Base-by-base conservation (phyloP, 78 protist species). In the Cavenderia fasciculata region DNA sequence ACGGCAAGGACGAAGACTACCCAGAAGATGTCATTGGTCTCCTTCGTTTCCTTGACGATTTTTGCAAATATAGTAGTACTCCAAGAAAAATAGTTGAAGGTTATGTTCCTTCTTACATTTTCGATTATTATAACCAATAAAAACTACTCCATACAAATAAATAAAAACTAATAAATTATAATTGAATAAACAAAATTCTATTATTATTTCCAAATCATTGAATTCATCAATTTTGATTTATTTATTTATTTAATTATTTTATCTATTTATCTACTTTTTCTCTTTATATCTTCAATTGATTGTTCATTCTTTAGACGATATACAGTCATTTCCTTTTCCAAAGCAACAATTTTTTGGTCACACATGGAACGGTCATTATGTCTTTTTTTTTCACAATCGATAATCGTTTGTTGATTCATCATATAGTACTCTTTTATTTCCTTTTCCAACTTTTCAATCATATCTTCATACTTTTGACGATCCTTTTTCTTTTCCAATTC, bases 1-100 rank as follows among this genome's bases (percentile, higher is more conserved):
- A 70, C 18, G 43, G 52, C 38, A 66, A 40, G 16, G 92, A 54
- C 7, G 75, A 43, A 6, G 96, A 92, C 16, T 56, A 89, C 40
- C 95, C 97, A 34, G 94, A 73, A 33, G 97, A 95, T 40, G 96
- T 93, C n/a, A 19, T 36, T 33, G 68, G 86, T 21, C 34, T 65
- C 38, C 56, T 94, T 11, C 36, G 87, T 43, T 93, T 95, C 74
- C 54, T 95, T n/a, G 95, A 94, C 25, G 92, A 94, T 54, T 92
- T 94, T 56, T 85, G 93, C 78, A 77, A 74, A 70, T 86, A 71
- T 38, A 52, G 91, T 61, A 66, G 62, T 4, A 51, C 73, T 34
- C 31, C 65, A 25, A 86, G 95, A 56, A 75, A 86, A 34, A 43
- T 66, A 0, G 86, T 93, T 33, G 88, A 93, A 29, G 90, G 75